Conservation (phyloP, 768 basidiomycete species). For the Filobasidium wieringae region DNA sequence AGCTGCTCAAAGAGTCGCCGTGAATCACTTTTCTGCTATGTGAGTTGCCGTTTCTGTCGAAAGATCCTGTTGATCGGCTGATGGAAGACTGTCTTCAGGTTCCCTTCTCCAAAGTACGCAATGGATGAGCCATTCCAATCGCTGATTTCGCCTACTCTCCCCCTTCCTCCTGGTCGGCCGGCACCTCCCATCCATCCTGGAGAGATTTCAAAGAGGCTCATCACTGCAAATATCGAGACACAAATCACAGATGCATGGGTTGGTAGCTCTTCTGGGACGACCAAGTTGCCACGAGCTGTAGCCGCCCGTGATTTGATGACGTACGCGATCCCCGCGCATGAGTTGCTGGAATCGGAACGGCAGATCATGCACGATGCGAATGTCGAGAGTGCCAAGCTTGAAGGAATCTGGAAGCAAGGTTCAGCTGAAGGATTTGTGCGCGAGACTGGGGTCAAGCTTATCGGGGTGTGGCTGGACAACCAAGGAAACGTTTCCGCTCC, state of each 20-base stretch:
- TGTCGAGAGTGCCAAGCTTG: not conserved
- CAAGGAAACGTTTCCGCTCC: too few relatives aligned
- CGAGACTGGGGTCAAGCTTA: not conserved
- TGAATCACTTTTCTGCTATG: conserved; percentile 39
- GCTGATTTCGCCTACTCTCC: conserved; percentile 22
- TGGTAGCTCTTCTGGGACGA: not conserved
- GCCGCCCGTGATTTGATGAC: conserved; percentile 34
- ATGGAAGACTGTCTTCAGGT: conserved; percentile 16
- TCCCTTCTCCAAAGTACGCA: conserved; percentile 30
- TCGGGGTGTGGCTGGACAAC: not conserved
- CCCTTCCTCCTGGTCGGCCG: conserved; percentile 20
- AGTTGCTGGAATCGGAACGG: conserved; percentile 21
- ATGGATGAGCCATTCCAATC: conserved; percentile 26
- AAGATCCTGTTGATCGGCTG: not conserved
- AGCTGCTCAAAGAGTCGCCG: conserved; percentile 24
- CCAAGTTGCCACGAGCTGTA: conserved; percentile 15
- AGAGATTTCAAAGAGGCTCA: conserved; percentile 30
- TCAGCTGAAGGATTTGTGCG: not conserved
- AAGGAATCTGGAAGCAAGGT: not conserved
- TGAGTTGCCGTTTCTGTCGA: conserved; percentile 9
- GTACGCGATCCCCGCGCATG: conserved; percentile 25
- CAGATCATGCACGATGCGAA: not conserved
- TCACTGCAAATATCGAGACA: conserved; percentile 30
- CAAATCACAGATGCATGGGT: conserved; percentile 30
- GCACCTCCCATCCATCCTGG: conserved; percentile 17